These are phyloP conservation scores for Corylus americana DNA, from an alignment of 306 rosid genomes.

Conservation along the genomic window DNA sequence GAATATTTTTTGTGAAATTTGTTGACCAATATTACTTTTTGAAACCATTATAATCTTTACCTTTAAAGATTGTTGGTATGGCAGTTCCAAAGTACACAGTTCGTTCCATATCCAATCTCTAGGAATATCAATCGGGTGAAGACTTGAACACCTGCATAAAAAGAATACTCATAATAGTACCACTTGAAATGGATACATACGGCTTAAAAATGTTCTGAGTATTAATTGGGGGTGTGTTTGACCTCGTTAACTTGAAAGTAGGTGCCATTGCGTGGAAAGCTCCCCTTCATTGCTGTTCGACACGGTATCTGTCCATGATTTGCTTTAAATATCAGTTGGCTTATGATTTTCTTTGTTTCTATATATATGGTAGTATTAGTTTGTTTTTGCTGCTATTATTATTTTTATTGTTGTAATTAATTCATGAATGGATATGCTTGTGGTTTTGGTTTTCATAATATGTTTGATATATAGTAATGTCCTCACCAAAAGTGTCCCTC, in stretches of 20 bases:
- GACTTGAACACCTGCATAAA: slow-evolving; percentile 54
- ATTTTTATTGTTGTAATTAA: too few species aligned
- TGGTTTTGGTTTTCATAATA: too few species aligned
- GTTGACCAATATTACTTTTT: neutral
- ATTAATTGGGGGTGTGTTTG: slow-evolving; percentile 6
- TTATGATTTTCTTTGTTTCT: too few species aligned
- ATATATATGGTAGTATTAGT: too few species aligned
- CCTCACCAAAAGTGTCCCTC: too few species aligned
- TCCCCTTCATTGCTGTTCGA: too few species aligned
- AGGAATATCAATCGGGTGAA: slow-evolving; percentile 58
- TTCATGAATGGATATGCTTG: too few species aligned
- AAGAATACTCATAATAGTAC: slow-evolving; percentile 9
- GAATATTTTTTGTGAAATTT: slow-evolving; percentile 18
- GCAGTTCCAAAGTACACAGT: slow-evolving; percentile 73
- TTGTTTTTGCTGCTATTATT: too few species aligned
- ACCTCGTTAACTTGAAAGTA: slow-evolving; percentile 99
- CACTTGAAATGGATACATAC: slow-evolving; percentile 24
- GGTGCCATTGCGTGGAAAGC: slow-evolving; percentile 44
- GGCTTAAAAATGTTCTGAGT: slow-evolving; percentile 12
- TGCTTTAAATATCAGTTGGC: too few species aligned
- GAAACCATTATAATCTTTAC: slow-evolving; percentile 36
- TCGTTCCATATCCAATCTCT: slow-evolving; percentile 65
- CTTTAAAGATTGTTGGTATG: slow-evolving; percentile 65
- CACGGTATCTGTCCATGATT: too few species aligned
- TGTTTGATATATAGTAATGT: too few species aligned